These are phyloP conservation scores for Sclerotinia minor DNA, from an alignment of 2,329 filamentous ascomycete genomes.

Conservation along the genomic window DNA sequence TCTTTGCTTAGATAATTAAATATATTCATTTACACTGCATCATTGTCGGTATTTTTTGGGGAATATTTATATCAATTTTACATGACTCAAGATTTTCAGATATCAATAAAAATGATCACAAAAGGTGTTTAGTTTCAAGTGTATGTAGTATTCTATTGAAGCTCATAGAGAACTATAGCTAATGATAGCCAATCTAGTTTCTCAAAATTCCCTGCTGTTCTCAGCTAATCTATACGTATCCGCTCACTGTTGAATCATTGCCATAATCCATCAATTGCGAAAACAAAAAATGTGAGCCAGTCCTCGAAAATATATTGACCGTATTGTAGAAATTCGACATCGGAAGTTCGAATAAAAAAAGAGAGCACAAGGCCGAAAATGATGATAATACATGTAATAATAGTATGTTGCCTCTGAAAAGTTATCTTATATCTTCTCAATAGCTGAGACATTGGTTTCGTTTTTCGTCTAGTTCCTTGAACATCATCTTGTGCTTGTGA, in stretches of 20 bases:
- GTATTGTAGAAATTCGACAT: background rate
- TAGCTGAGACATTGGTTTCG: accelerated
- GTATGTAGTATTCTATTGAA: too few relatives aligned
- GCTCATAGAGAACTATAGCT: too few relatives aligned
- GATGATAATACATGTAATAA: background rate
- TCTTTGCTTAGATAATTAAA: too few relatives aligned
- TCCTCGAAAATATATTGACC: background rate
- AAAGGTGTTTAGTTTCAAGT: too few relatives aligned
- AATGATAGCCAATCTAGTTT: background rate
- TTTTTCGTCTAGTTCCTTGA: background rate
- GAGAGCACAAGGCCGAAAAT: background rate
- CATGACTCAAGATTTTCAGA: too few relatives aligned
- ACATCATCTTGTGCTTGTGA: background rate
- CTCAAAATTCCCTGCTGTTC: background rate
- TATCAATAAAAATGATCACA: too few relatives aligned
- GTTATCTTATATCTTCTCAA: background rate
- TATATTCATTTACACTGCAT: too few relatives aligned
- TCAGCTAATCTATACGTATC: too few relatives aligned
- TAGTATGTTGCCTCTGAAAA: background rate
- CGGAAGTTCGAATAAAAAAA: background rate
- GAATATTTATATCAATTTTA: too few relatives aligned
- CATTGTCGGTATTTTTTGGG: too few relatives aligned
- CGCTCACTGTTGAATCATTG: too few relatives aligned
- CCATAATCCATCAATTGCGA: background rate
- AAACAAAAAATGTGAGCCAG: background rate